Evolutionary conservation across 2,329 filamentous ascomycete genomes (phyloP), one percentile per base, ranked within the genome.

Genomic region (Beauveria pseudobassiana): DNA sequence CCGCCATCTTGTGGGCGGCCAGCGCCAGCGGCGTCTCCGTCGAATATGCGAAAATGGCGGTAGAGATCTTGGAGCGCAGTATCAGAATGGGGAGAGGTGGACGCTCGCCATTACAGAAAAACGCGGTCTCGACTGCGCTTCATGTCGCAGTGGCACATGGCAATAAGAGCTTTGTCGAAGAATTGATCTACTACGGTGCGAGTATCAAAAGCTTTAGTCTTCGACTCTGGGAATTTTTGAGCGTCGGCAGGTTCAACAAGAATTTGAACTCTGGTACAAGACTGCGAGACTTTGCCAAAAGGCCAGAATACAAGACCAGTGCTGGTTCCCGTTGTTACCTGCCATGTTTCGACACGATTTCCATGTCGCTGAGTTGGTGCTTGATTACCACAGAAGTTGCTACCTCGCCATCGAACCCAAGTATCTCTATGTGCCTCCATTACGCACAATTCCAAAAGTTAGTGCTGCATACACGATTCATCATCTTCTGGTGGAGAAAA

Each of bases 1-100:
- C 24, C 2, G 57, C 57, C 10, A 59, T 59, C 10, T n/a, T 59
- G 4, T 59, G 57, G 57, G 57, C 57, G 1, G 57, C 57, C 24
- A 40, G 40, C 24, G 57, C 57, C 22, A 59, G 57, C 38, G 46
- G 57, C 26, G 8, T 24, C 24, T 45, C n/a, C 16, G 2, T 16
- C 2, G 18, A 34, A 2, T 24, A 52, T 9, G n/a, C 6, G 6
- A 2, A 30, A 0, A 2, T 6, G 4, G 38, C 57, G 5, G 0
- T 52, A 1, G 3, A 1, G 14, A 45, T 34, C 2, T 16, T 59
- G n/a, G 1, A 7, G 0, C 5, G 1, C 22, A 59, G 57, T 3
- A 5, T 52, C n/a, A 1, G 3, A 30, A 45, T 18, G 38, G 48
- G 57, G 57, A 2, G 10, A 59, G 6, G 48, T 59, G n/a, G 50